Percentiles rank a stretch among this genome's conserved stretches.
phyloP scores from a whole-genome alignment of 305 asterid genomes.

The Petunia hybrid region DNA sequence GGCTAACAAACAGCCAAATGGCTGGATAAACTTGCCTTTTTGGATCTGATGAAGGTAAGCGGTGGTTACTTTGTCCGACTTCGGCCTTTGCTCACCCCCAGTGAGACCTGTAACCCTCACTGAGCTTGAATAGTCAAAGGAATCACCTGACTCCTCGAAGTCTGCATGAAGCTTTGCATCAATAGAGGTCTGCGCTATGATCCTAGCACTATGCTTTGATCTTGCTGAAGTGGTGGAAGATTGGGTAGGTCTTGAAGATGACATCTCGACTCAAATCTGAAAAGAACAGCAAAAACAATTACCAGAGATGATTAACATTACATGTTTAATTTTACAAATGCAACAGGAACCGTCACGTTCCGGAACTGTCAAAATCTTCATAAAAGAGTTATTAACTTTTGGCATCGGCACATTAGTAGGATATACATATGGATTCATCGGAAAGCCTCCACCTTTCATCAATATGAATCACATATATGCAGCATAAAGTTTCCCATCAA shows the following conservation, averaged over 20 bases:
- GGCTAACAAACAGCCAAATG: constrained; percentile 90
- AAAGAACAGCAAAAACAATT: constrained; percentile 13
- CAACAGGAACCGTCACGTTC: neutral
- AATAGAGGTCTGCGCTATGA: constrained; percentile 81
- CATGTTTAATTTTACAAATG: neutral
- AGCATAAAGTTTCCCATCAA: neutral
- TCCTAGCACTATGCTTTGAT: constrained; percentile 81
- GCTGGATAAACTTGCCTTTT: constrained; percentile 80
- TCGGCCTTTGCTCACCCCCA: constrained; percentile 47
- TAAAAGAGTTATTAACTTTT: neutral
- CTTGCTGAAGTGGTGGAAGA: constrained; percentile 74
- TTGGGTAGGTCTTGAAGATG: constrained; percentile 65
- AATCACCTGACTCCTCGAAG: constrained; percentile 84
- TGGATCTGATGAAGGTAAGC: constrained; percentile 92
- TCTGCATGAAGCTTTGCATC: constrained; percentile 92
- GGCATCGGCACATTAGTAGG: neutral
- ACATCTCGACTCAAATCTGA: constrained; percentile 61
- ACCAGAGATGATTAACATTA: constrained; percentile 15
- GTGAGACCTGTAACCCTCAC: constrained; percentile 55
- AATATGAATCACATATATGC: neutral
- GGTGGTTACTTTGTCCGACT: constrained; percentile 74
- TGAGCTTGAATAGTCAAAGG: constrained; percentile 85
- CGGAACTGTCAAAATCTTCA: neutral
- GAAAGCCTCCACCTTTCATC: neutral
- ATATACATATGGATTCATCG: constrained; percentile 1